These are phyloP conservation scores for Phytopythium sindhum DNA, from an alignment of 352 stramenopile genomes.

Conservation along the genomic window DNA sequence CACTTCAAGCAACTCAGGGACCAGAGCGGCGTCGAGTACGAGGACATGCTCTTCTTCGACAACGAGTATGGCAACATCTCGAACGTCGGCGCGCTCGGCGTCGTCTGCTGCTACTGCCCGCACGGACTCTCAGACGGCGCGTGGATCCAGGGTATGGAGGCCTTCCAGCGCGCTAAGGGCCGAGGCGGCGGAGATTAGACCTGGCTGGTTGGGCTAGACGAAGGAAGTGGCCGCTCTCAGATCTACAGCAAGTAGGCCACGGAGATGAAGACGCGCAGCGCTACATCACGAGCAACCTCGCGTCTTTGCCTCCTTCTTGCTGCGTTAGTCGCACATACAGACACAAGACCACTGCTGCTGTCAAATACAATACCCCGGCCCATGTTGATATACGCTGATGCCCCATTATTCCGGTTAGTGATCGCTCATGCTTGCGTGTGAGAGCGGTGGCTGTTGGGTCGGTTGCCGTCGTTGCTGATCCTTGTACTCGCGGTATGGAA, in stretches of 20 bases:
- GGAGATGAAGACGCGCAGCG: neutral
- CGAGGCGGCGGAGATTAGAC: neutral
- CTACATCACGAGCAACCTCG: neutral
- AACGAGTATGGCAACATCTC: slow-evolving; percentile 86
- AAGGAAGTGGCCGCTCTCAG: too few species aligned
- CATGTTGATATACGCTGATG: too few species aligned
- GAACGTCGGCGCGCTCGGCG: slow-evolving; percentile 61
- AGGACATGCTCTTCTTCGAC: slow-evolving; percentile 98
- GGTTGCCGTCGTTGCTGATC: neutral
- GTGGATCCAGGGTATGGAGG: slow-evolving; percentile 72
- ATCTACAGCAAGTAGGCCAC: too few species aligned
- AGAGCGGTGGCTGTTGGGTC: neutral
- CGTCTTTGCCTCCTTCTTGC: neutral
- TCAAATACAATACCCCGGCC: too few species aligned
- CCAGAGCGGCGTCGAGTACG: slow-evolving; percentile 87
- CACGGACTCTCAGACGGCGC: slow-evolving; percentile 62
- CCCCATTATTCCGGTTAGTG: neutral
- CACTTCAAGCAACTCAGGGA: slow-evolving; percentile 93
- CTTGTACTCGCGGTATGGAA: slow-evolving; percentile 12
- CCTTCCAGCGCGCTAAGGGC: slow-evolving; percentile 52
- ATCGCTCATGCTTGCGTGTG: neutral
- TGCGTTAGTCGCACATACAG: too few species aligned
- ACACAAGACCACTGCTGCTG: too few species aligned
- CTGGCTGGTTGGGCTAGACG: too few species aligned
- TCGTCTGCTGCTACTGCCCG: slow-evolving; percentile 77